Evolutionary conservation across 208 protist species (phyloP).

Genomic region (Trichomonas tenax): DNA sequence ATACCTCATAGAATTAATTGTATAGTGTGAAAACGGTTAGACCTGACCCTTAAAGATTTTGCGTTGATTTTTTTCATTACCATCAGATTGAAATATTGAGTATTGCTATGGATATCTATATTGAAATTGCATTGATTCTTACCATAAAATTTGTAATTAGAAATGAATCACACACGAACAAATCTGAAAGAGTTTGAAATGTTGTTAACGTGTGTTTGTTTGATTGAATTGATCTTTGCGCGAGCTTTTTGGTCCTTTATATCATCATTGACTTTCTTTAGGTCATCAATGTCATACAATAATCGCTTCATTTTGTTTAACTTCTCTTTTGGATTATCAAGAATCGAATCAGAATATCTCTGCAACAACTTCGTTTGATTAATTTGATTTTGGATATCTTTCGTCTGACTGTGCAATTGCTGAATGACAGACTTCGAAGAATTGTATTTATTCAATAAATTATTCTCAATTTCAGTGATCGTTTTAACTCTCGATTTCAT

Average conservation of each 20-base stretch:
- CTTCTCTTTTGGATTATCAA: not conserved
- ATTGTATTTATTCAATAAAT: not conserved
- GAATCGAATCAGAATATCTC: not conserved
- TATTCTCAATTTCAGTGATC: not conserved
- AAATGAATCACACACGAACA: no score
- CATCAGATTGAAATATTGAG: no score
- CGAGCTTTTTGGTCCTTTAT: not conserved
- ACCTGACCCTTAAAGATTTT: no score
- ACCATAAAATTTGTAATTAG: no score
- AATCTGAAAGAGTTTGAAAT: not conserved
- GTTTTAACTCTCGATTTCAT: not conserved
- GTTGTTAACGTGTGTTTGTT: not conserved
- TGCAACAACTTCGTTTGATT: not conserved
- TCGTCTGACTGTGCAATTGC: not conserved
- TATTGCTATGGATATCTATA: no score
- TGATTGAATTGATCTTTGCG: not conserved
- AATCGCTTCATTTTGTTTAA: not conserved
- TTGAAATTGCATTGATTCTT: no score
- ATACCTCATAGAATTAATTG: no score
- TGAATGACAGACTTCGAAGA: not conserved
- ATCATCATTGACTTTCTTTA: not conserved
- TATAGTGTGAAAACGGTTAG: no score
- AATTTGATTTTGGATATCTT: not conserved
- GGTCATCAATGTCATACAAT: not conserved
- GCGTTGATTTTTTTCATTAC: no score